These are phyloP conservation scores for Gracilariopsis chorda DNA, from an alignment of 23 red algal genomes.

Conservation along the genomic window DNA sequence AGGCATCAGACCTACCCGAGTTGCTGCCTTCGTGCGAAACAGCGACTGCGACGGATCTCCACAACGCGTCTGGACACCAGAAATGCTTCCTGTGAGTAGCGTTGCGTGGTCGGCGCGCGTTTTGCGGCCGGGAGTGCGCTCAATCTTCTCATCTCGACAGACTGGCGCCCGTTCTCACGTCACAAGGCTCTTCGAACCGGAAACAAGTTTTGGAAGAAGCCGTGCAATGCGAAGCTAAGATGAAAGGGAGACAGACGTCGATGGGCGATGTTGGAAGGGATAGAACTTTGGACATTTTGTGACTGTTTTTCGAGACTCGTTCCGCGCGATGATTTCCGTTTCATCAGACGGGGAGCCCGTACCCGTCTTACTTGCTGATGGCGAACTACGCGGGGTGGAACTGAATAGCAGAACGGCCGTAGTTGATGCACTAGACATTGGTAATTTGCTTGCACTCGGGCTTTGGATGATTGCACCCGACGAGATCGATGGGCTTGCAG, in stretches of 20 bases:
- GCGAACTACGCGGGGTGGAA: background rate
- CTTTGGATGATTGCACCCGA: background rate
- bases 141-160: constrained; percentile 33
- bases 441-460: background rate
- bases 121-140: background rate
- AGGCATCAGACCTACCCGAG: too few species aligned
- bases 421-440: background rate
- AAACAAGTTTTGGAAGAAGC: background rate
- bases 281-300: background rate
- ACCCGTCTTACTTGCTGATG: background rate
- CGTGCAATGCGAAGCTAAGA: background rate
- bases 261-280: background rate
- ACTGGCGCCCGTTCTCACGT: constrained; percentile 13
- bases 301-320: constrained; percentile 27
- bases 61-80: too few species aligned
- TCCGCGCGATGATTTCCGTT: constrained; percentile 1
- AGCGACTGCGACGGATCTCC: too few species aligned
- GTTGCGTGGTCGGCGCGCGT: background rate
- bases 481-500: background rate
- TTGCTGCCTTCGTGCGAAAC: too few species aligned
- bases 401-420: background rate
- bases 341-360: background rate
- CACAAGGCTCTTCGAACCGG: background rate
- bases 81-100: background rate
- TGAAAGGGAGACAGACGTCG: background rate